phyloP scores from a whole-genome alignment of 805 yeast genomes.

The Ogataea minuta region DNA sequence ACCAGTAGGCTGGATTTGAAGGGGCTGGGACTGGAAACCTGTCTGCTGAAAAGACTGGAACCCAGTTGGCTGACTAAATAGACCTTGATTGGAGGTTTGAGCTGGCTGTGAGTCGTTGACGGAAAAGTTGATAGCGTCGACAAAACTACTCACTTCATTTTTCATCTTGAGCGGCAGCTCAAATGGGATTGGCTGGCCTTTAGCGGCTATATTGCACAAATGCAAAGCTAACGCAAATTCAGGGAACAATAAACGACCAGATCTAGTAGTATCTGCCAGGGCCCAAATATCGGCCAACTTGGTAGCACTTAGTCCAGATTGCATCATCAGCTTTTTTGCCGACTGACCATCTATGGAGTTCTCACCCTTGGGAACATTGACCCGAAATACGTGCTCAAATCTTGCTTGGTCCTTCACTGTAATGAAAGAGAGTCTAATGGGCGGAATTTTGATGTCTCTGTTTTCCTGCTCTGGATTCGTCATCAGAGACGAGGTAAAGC shows the following conservation, averaged over 20 bases:
- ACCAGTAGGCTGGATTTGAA: slow-evolving; percentile 28
- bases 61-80: slow-evolving; percentile 14
- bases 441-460: slow-evolving; percentile 62
- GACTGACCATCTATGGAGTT: slow-evolving; percentile 65
- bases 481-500: slow-evolving; percentile 38
- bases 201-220: slow-evolving; percentile 72
- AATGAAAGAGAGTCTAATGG: slow-evolving; percentile 78
- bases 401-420: slow-evolving; percentile 82
- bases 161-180: slow-evolving; percentile 67
- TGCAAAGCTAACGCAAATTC: slow-evolving; percentile 93
- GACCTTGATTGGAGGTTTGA: slow-evolving; percentile 5
- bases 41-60: slow-evolving; percentile 10
- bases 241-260: slow-evolving; percentile 85
- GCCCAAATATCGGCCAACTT: slow-evolving; percentile 87
- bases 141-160: slow-evolving; percentile 85
- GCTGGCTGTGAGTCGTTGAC: slow-evolving; percentile 50
- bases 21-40: slow-evolving; percentile 2
- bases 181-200: slow-evolving; percentile 76
- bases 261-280: slow-evolving; percentile 80
- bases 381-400: slow-evolving; percentile 79
- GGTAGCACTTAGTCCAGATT: slow-evolving; percentile 73
- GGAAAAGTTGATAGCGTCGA: slow-evolving; percentile 80
- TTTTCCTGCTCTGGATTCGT: slow-evolving; percentile 39
- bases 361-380: slow-evolving; percentile 73
- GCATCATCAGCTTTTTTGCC: slow-evolving; percentile 75